Evolutionary conservation across 306 rosid species (phyloP).

Genomic region (Geum urbanum): DNA sequence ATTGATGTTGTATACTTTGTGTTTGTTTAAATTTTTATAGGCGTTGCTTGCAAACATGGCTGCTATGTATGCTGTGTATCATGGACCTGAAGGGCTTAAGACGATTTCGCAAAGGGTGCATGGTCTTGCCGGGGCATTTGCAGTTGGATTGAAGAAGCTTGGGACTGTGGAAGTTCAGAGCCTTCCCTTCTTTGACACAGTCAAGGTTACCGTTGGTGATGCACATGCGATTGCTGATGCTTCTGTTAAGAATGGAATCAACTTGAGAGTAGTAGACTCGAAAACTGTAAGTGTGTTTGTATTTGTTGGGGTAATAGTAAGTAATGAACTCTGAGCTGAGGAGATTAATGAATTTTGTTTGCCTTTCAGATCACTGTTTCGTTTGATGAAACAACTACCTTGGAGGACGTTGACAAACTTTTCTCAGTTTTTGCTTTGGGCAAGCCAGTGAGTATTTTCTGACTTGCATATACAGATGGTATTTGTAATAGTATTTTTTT

Average conservation of each 20-base stretch:
- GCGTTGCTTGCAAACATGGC: constrained; percentile 99
- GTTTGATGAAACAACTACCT: constrained; percentile 91
- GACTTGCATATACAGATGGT: constrained; percentile 6
- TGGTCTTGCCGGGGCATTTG: constrained; percentile 89
- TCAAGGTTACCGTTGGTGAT: constrained; percentile 66
- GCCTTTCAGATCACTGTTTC: constrained; percentile 77
- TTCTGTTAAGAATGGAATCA: constrained; percentile 64
- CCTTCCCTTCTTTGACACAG: constrained; percentile 93
- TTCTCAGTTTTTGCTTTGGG: constrained; percentile 71
- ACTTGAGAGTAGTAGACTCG: constrained; percentile 70
- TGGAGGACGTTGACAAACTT: constrained; percentile 90
- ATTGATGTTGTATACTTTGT: no score
- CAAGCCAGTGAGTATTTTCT: constrained; percentile 45
- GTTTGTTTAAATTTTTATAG: constrained; percentile 27
- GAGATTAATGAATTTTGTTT: constrained; percentile 20
- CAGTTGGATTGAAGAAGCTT: constrained; percentile 87
- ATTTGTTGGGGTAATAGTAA: neutral
- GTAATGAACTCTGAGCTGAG: neutral
- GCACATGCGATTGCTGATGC: constrained; percentile 68
- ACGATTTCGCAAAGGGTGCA: constrained; percentile 76
- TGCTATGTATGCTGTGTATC: constrained; percentile 97
- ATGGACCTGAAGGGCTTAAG: constrained; percentile 97
- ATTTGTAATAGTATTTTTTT: neutral
- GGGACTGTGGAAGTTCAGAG: constrained; percentile 86
- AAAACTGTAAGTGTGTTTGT: constrained; percentile 55